phyloP scores from a whole-genome alignment of 129 eudicot genomes.

The Erigeron canadensis region DNA sequence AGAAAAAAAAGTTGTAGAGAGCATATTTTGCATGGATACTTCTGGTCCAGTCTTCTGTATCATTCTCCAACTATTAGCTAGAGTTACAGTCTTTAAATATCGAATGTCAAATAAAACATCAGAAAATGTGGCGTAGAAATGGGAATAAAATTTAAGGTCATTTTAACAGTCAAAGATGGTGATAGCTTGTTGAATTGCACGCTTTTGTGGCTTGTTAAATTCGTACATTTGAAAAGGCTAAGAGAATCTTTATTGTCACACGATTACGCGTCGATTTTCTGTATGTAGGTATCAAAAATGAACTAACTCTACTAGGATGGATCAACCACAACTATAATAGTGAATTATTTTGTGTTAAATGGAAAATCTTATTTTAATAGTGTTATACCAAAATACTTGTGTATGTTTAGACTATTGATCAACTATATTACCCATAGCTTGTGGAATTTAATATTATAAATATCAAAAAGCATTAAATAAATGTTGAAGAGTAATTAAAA shows the following conservation, averaged over 20 bases:
- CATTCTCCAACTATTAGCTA: constrained; percentile 3
- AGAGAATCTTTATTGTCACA: neutral
- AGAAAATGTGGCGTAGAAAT: constrained; percentile 23
- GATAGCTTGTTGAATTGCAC: constrained; percentile 19
- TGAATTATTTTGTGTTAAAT: neutral
- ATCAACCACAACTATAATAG: neutral
- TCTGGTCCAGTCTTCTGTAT: constrained; percentile 30
- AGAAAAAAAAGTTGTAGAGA: constrained; percentile 12
- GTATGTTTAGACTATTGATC: too few species aligned
- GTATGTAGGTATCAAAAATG: neutral
- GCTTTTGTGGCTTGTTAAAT: constrained; percentile 2
- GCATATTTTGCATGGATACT: constrained; percentile 41
- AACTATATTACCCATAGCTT: too few species aligned
- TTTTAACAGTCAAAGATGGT: constrained; percentile 28
- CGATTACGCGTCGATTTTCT: constrained; percentile 5
- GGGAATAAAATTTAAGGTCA: constrained; percentile 29
- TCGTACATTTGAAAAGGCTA: neutral
- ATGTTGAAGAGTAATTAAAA: too few species aligned
- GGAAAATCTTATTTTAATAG: too few species aligned
- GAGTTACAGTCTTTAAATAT: constrained; percentile 11
- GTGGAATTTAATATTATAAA: too few species aligned
- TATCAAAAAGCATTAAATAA: too few species aligned
- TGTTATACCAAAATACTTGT: too few species aligned
- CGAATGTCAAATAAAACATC: constrained; percentile 43
- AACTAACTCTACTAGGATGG: neutral